Evolutionary conservation across 163 green algal genomes (phyloP), one percentile per base, ranked within the genome.

Genomic region (Trebouxiophyceae sp.): DNA sequence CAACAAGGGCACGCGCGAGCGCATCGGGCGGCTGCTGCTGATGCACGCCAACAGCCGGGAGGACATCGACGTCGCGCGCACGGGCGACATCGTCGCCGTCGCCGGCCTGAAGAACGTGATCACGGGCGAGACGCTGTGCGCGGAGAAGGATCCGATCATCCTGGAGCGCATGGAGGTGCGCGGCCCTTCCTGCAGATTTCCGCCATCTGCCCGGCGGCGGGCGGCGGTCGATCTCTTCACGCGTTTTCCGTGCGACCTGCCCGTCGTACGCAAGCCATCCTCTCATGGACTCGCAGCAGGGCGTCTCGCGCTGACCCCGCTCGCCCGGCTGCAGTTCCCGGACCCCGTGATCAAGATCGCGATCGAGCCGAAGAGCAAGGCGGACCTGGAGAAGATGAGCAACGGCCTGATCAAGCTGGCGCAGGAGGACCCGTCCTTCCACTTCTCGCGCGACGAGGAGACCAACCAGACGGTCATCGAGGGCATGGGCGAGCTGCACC

Each of bases 331-430:
- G 47, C 47, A 57, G 47, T 57, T 57, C 47, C 47, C 80, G 50
- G 94, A 99, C 76, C 94, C 94, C 4, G 94, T 99, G 33, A 99
- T 99, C 84, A 99, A 95, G 78, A 91, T 98, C 71, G 93, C 94
- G 60, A 97, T 99, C 69, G 94, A 99, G 86, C 94, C 94, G 63
- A 96, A 96, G 82, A 91, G 86, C 72, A 99, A 98, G 88, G 88
- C 81, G 30, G 94, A 99, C 68, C 73, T 93, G 33, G 91, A 98
- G 70, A 97, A 97, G 85, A 92, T 96, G 88, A 84, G 84, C 55
- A 77, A 80, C n/a, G 95, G 88, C 33, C 82, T 99, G 46, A 91
- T 91, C 81, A 98, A 98, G 86, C 87, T 99, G 61, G 89, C 87
- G 0, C 85, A 95, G 80, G 94, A 99, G 85, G 93, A 99, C 77